Conservation (phyloP, 306 rosid species). For the Medicago arabica region DNA sequence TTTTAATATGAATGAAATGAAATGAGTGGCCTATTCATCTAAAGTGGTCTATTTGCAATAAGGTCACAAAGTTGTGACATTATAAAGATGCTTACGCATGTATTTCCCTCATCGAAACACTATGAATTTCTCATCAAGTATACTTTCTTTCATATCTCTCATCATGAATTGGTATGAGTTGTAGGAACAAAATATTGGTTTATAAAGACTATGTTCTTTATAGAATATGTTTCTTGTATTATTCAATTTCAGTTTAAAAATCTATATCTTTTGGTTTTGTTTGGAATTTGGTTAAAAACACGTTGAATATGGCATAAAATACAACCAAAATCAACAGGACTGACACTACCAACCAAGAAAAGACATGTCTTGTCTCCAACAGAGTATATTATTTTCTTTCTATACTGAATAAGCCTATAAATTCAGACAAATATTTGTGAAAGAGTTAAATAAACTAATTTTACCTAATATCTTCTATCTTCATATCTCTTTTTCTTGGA, state of each 20-base stretch:
- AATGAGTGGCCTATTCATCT: constrained; percentile 21
- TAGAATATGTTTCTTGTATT: not conserved
- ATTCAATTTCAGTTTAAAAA: constrained; percentile 7
- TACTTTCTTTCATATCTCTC: not conserved
- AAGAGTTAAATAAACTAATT: not conserved
- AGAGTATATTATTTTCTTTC: constrained; percentile 17
- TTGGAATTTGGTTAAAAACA: not conserved
- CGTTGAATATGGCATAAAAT: not conserved
- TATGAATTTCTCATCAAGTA: not conserved
- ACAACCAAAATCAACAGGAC: not conserved
- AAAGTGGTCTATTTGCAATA: not conserved
- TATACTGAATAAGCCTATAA: constrained; percentile 25
- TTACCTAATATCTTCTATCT: constrained; percentile 56
- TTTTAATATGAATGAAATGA: constrained; percentile 36
- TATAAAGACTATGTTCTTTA: not conserved
- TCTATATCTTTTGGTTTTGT: not conserved
- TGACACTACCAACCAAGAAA: constrained; percentile 27
- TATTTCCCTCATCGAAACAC: not conserved
- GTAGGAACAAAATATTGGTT: not conserved
- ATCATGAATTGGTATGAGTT: not conserved
- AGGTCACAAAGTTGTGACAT: not conserved
- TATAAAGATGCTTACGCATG: not conserved
- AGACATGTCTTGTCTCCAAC: constrained; percentile 28
- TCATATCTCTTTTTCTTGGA: constrained; percentile 22
- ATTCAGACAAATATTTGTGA: constrained; percentile 18